A percentile compares a stretch with the other conserved stretches of the same genome.
These are phyloP conservation scores for Colletotrichum tamarilloi DNA, from an alignment of 2,329 filamentous ascomycete genomes.

Conservation along the genomic window DNA sequence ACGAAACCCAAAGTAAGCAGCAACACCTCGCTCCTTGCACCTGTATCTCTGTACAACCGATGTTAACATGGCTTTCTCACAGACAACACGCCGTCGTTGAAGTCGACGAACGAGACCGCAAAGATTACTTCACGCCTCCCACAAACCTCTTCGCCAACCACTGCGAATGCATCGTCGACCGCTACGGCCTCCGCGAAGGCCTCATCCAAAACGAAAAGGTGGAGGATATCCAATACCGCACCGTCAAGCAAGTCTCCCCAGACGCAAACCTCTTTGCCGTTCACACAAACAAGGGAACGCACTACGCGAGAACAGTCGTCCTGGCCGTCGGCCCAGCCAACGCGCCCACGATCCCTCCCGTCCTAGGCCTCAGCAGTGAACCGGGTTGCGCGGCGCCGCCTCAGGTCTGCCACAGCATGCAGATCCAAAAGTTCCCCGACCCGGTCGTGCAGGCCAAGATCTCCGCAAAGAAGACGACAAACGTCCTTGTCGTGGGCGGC, in stretches of 20 bases:
- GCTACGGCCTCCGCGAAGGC: slow-evolving; percentile 67
- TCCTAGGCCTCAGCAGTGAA: slow-evolving; percentile 46
- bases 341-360: slow-evolving; percentile 59
- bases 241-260: slow-evolving; percentile 55
- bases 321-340: slow-evolving; percentile 78
- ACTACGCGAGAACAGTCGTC: slow-evolving; percentile 72
- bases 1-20: slow-evolving; percentile 33
- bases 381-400: slow-evolving; percentile 38
- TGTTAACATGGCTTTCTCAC: slow-evolving; percentile 39
- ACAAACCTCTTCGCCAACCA: slow-evolving; percentile 71
- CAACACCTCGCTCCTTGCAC: slow-evolving; percentile 12
- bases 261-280: slow-evolving; percentile 73
- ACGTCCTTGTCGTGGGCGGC: slow-evolving; percentile 78
- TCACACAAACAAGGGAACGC: slow-evolving; percentile 62
- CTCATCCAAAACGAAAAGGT: slow-evolving; percentile 71
- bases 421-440: slow-evolving; percentile 69
- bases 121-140: slow-evolving; percentile 77
- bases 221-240: slow-evolving; percentile 69
- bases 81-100: slow-evolving; percentile 58
- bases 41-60: neutral
- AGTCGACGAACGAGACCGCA: slow-evolving; percentile 74
- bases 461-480: slow-evolving; percentile 60
- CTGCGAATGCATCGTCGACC: slow-evolving; percentile 65
- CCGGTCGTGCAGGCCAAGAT: slow-evolving; percentile 64
- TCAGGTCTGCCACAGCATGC: slow-evolving; percentile 72